phyloP scores from a whole-genome alignment of 768 basidiomycete species.

The Mycena leptocephala region DNA sequence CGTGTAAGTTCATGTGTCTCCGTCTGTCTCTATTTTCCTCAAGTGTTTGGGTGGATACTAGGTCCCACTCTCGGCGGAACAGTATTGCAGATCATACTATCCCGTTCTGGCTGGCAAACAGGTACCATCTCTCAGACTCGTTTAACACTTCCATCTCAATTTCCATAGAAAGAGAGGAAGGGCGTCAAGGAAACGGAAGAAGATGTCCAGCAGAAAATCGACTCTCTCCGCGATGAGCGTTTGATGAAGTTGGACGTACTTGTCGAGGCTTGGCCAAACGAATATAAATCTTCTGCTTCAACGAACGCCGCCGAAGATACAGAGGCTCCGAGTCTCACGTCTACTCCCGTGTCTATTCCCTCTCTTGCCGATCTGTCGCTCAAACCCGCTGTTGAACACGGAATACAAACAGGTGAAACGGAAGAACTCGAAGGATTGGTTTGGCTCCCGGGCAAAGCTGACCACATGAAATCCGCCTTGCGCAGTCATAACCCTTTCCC shows the following conservation, averaged over 20 bases:
- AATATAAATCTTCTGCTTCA: constrained; percentile 22
- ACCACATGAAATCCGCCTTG: constrained; percentile 37
- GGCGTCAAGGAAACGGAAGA: constrained; percentile 25
- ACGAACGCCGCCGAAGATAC: not conserved
- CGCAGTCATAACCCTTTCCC: constrained; percentile 42
- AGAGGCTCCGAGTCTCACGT: not conserved
- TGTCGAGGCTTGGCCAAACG: constrained; percentile 44
- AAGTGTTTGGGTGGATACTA: not conserved
- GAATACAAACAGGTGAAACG: constrained; percentile 40
- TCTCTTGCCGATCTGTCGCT: constrained; percentile 46
- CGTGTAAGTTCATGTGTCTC: constrained; percentile 1
- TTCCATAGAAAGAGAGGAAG: not conserved
- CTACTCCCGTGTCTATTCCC: constrained; percentile 32
- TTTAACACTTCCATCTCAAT: not conserved
- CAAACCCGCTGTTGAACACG: constrained; percentile 43
- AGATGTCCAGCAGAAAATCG: constrained; percentile 30
- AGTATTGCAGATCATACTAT: constrained; percentile 40
- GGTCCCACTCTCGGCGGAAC: constrained; percentile 34
- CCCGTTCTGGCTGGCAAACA: constrained; percentile 12
- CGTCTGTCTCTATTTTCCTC: not conserved
- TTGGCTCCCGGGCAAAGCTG: constrained; percentile 48
- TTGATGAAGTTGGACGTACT: constrained; percentile 39
- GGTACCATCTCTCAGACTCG: not conserved
- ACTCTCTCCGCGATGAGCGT: constrained; percentile 31
- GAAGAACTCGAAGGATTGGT: constrained; percentile 45